Evolutionary conservation across 495 filamentous ascomycete genomes (phyloP), one percentile per base, ranked within the genome.

Genomic region (Melanomma pulvis-pyrius): DNA sequence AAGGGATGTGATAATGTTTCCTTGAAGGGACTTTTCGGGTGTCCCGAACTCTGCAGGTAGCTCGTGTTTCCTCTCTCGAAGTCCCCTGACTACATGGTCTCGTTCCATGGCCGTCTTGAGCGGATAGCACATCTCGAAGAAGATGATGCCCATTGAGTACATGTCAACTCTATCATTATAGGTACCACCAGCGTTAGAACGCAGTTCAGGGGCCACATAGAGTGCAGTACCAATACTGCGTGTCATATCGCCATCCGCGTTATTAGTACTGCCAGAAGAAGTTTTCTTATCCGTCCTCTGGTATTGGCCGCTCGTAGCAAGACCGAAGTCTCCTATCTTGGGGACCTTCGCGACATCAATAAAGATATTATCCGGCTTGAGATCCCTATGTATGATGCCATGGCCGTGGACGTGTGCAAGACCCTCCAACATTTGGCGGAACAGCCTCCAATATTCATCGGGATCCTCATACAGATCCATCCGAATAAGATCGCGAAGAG

Each of bases 281-380:
- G 73, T 73, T 44, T 78, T 78, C 32, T 79, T 80, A 26, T 83
- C 84, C 4, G 80, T 81, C 12, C 77, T 79, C 47, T 73, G 60
- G 75, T 90, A 87, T 63, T 96, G 92, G 1, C 92, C 91, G 68
- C 86, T 93, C 1, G 92, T 97, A 39, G 94, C 94, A 36, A 98
- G 82, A 5, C 94, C 94, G 76, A 98, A 98, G 74, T 98, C 94
- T 54, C 94, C 94, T 64, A 98, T 97, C 60, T 92, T 90, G 12
- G 96, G 91, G 71, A 96, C 93, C 48, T 90, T 90, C 1, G 88
- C 83, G 34, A 88, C 84, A 71, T 98, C 96, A 69, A 98, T 94
- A 77, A 98, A 98, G 51, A 98, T 86, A 67, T 98, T 98, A 71
- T 98, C 96, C 0, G 94, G 94, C 73, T 98, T 98, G n/a, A 98